phyloP scores from a whole-genome alignment of 192 early-diverging fungal species.

The Helicostylum pulchrum region DNA sequence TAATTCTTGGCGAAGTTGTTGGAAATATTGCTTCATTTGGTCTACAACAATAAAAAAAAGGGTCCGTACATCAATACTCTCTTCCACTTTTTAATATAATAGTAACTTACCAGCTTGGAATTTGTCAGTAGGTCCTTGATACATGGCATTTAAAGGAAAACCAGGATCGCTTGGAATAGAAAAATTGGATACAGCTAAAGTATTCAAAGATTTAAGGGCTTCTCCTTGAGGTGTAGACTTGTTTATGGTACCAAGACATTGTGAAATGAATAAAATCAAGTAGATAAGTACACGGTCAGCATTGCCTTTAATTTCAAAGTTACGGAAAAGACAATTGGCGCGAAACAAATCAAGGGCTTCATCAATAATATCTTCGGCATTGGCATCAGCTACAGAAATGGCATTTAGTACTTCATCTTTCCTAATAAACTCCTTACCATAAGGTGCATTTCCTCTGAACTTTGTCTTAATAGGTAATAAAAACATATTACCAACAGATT shows the following conservation, averaged over 20 bases:
- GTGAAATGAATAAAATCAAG: slow-evolving; percentile 87
- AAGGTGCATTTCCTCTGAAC: slow-evolving; percentile 77
- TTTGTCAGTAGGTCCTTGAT: slow-evolving; percentile 64
- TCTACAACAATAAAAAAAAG: slow-evolving; percentile 44
- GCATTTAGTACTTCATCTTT: background rate
- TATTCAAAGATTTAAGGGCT: slow-evolving; percentile 74
- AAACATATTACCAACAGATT: slow-evolving; percentile 78
- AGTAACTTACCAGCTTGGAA: slow-evolving; percentile 65
- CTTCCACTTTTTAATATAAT: background rate
- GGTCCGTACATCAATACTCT: background rate
- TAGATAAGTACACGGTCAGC: slow-evolving; percentile 96
- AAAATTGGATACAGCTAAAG: slow-evolving; percentile 87
- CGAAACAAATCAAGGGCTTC: slow-evolving; percentile 93
- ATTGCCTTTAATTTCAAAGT: slow-evolving; percentile 97
- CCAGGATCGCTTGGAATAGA: slow-evolving; percentile 87
- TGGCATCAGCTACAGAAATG: slow-evolving; percentile 44
- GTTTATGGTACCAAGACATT: slow-evolving; percentile 67
- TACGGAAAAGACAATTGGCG: slow-evolving; percentile 96
- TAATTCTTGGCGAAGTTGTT: slow-evolving; percentile 88
- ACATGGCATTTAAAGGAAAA: slow-evolving; percentile 94
- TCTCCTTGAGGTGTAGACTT: slow-evolving; percentile 57
- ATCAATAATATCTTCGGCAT: slow-evolving; percentile 85
- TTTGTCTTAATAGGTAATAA: slow-evolving; percentile 90
- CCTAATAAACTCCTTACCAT: slow-evolving; percentile 17
- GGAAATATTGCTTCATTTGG: slow-evolving; percentile 78